Evolutionary conservation across 106 monocot genomes (phyloP).

Genomic region (Apostasia shenzhenica): DNA sequence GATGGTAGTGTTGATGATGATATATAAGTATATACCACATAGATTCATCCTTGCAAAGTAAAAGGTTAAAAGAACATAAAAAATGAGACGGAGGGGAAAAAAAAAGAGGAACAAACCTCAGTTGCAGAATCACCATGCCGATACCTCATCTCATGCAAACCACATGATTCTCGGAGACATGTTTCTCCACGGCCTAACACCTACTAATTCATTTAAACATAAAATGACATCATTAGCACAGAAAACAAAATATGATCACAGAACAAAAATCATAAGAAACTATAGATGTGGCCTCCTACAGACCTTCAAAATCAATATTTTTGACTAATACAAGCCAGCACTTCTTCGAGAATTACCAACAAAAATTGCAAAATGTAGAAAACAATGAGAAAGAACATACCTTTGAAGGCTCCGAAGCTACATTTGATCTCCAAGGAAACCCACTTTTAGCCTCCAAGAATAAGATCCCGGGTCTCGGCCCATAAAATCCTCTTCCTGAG

Average conservation of each 20-base stretch:
- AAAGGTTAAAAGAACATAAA: too few relatives aligned
- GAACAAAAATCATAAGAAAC: neutral
- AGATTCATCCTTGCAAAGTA: too few relatives aligned
- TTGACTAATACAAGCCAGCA: too few relatives aligned
- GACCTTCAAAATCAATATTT: neutral
- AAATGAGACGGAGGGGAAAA: neutral
- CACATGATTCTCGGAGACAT: neutral
- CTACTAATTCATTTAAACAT: neutral
- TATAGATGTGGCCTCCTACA: neutral
- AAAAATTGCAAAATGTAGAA: neutral
- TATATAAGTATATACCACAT: neutral
- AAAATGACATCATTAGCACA: neutral
- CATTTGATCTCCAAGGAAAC: neutral
- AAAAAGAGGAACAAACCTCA: neutral
- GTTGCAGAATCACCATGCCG: neutral
- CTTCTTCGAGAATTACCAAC: too few relatives aligned
- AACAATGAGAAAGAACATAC: neutral
- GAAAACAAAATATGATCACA: neutral
- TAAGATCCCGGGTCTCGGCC: neutral
- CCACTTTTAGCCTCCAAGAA: neutral
- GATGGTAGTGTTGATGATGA: neutral
- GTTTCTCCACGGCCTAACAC: constrained; percentile 8
- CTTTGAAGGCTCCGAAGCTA: neutral
- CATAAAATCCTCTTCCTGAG: neutral
- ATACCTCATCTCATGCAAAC: constrained; percentile 7